Evolutionary conservation across 106 monocot species (phyloP), one percentile per base, ranked within the genome.

Genomic region (Amphibolis antarctica): DNA sequence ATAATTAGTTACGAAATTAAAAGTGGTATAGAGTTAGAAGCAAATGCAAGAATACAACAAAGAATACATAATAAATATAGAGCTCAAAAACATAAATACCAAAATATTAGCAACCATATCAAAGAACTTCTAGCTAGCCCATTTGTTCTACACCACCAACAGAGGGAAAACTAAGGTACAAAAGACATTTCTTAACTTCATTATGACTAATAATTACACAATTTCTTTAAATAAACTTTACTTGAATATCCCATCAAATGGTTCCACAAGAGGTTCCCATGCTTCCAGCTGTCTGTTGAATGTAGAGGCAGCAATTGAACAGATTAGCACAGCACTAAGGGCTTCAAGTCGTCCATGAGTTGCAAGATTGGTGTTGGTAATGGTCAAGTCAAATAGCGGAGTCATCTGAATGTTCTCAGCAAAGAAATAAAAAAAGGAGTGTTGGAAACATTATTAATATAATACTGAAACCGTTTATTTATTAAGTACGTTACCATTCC

Each of bases 241-340:
- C 96, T 96, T 96, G 66, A 96, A 96, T 66, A 96, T 96, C 22
- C 89, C 96, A 82, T 96, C 96, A 68, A 90, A 90, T 61, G 96
- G 90, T 70, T 96, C 96, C 68, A 96, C 71, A 72, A 96, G 78
- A 69, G 96, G 96, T 56, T 96, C 96, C 96, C 96, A 96, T 68
- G 86, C 77, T 86, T 90, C 84, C 55, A 96, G 64, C 63, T 84
- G 89, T 78, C 84, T 82, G 43, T 96, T 96, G 71, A 96, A 96
- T 69, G 96, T 84, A 30, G 96, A 96, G 66, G 96, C 84, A 69
- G 96, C 84, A 78, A 96, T 69, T 53, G 96, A 96, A 76, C 89
- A 96, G 30, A 96, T 78, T 9, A 96, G 65, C 15, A 86, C 86
- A 31, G 90, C 96, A 84, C 77, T 84, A 79, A 96, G 83, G 44